Evolutionary conservation across 1,284 basidiomycete genomes (phyloP).

Genomic region (Moniliella sp.): DNA sequence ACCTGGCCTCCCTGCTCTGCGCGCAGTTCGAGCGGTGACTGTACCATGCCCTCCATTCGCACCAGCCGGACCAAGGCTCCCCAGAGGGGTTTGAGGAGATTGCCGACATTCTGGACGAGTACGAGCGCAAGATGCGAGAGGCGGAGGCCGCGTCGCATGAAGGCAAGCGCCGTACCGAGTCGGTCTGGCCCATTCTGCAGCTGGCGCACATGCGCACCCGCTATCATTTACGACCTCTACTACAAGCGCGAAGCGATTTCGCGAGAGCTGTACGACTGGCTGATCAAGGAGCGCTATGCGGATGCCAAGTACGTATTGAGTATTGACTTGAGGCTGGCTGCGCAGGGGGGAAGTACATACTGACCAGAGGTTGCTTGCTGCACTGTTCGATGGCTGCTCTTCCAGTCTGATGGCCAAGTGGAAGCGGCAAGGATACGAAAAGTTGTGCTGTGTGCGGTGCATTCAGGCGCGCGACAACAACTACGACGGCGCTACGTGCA

Average conservation of each 20-base stretch:
- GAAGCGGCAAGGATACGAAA: conserved; percentile 97
- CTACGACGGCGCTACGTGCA: conserved; percentile 95
- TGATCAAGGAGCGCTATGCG: conserved; percentile 87
- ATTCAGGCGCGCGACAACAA: conserved; percentile 96
- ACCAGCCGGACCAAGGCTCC: conserved; percentile 83
- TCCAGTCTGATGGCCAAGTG: conserved; percentile 85
- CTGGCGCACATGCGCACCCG: conserved; percentile 67
- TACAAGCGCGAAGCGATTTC: conserved; percentile 93
- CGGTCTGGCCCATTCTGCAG: conserved; percentile 96
- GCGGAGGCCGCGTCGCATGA: conserved; percentile 83
- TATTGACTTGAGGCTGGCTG: not conserved
- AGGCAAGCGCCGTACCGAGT: conserved; percentile 87
- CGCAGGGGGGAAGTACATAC: not conserved
- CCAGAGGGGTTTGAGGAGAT: conserved; percentile 96
- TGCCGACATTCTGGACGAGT: conserved; percentile 38
- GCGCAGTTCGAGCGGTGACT: too few relatives aligned
- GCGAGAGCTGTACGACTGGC: conserved; percentile 86
- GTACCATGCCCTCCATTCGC: conserved; percentile 83
- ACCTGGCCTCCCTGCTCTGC: too few relatives aligned
- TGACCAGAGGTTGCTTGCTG: not conserved
- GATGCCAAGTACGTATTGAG: conserved; percentile 63
- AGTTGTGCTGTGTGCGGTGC: conserved; percentile 85
- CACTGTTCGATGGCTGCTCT: too few relatives aligned
- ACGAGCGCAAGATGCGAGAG: conserved; percentile 31
- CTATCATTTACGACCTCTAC: conserved; percentile 94